Base-by-base conservation (phyloP, 2,329 filamentous ascomycete species). In the Cordyceps militaris region DNA sequence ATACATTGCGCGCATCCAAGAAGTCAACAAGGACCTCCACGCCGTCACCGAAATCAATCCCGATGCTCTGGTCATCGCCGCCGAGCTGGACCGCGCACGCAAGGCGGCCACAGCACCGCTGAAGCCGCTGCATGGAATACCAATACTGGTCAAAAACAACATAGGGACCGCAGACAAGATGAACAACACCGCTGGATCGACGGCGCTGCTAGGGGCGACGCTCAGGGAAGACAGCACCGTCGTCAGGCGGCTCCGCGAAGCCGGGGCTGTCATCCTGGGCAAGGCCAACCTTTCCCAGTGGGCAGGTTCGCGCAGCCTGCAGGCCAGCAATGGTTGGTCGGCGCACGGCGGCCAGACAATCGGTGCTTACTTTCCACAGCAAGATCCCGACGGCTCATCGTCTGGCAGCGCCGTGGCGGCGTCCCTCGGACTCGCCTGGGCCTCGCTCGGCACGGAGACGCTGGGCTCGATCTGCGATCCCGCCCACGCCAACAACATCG, bases 281-380 rank as follows among this genome's bases (percentile, higher is more conserved):
- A 88, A 89, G 69, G 73, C 83, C 0, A 85, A 84, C 57, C 66
- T 88, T 28, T 83, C 78, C 1, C 79, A 88, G 66, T 88, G 85
- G 83, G 82, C 82, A 2, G 84, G 86, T 62, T 84, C 74, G 56
- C 74, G 86, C 10, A 82, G 79, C 3, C 66, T 66, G 10, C 86
- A 85, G 63, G 74, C 74, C 4, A 79, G 73, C 11, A 82, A 82
- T 58, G 86, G 86, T 5, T 89, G 85, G 85, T 83, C 79, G 47
- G 80, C 85, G 0, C 75, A 82, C 59, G 83, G 83, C 8, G 85
- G 85, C 0, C 85, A 88, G 65, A 79, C 78, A 0, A 75, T 78
- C 34, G 85, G 72, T 10, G 83, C 84, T 0, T 89, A 87, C 65
- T 81, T 79, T 62, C 78, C 79, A 1, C 71, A 77, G 1, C 82